Base-by-base conservation (phyloP, 129 eudicot genomes). In the Kitagawia praeruptora region DNA sequence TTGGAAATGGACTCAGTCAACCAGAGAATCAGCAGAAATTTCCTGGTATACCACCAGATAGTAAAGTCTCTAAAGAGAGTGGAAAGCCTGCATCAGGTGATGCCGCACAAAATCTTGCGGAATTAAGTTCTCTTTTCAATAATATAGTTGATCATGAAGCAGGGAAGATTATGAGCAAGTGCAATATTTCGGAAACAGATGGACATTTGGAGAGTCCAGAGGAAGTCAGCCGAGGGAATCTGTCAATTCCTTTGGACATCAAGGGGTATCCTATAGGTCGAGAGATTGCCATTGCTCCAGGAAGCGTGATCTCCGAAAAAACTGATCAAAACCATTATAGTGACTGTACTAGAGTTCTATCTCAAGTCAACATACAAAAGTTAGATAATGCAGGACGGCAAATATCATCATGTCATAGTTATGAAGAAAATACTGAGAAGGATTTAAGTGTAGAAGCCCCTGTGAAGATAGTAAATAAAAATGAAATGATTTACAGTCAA, bases 111-210 rank as follows among this genome's bases (percentile, higher is more conserved):
- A 39, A 77, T 18, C 10, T 18, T 25, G 28, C 12, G 5, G 53
- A 25, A 12, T 40, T 41, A 15, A 12, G 38, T 74, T 74, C 47
- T 44, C 37, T 28, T 25, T 74, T 41, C 25, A 21, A 74, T 46
- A 34, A 4, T 28, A 10, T 40, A 27, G n/a, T 58, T 42, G 28
- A 58, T 58, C 79, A 19, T 19, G 66, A 80, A 56, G 74, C 51
- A 81, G 76, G 70, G 42, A 1, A 81, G 54, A 63, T 66, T 75
- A 47, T 71, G 40, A 49, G 21, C 40, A 81, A 64, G 23, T 9
- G 41, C 28, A 54, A 47, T 46, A 81, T 46, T 46, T 31, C 6
- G 15, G 19, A 66, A 75, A 67, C 69, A 13, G 18, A n/a, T 14
- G 56, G 74, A 42, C 41, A 18, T 19, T 23, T 53, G 4, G 76